phyloP scores from a whole-genome alignment of 2,329 filamentous ascomycete species.

The Colletotrichum sp. region DNA sequence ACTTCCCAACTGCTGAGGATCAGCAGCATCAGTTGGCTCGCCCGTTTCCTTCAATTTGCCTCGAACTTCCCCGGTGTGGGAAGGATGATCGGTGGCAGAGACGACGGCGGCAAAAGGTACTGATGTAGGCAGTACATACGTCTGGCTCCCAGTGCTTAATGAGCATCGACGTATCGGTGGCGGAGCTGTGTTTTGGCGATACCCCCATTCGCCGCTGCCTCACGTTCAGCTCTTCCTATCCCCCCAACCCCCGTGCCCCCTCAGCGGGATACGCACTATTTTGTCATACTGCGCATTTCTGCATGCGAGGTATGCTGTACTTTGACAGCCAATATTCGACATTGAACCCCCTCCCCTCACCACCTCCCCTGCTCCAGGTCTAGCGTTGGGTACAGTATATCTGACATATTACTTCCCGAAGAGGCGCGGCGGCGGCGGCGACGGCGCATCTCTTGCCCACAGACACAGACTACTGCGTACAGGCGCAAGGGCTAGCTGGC shows the following conservation, averaged over 20 bases:
- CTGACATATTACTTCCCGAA: slow-evolving; percentile 19
- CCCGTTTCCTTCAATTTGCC: not conserved
- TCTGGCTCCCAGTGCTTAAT: not conserved
- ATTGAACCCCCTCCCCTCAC: not conserved
- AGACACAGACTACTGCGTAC: not conserved
- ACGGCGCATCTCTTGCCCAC: slow-evolving; percentile 8
- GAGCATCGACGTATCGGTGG: not conserved
- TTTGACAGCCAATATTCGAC: not conserved
- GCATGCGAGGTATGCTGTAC: not conserved
- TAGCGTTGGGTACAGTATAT: slow-evolving; percentile 13
- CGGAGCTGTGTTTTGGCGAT: not conserved
- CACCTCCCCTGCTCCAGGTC: not conserved
- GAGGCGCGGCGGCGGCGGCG: slow-evolving; percentile 9
- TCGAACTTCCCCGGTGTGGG: not conserved
- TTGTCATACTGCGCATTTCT: slow-evolving; percentile 14
- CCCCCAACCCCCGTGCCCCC: not conserved
- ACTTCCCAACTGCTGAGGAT: not conserved
- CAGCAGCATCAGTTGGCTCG: not conserved
- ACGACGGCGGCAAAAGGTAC: not conserved
- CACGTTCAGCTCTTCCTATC: not conserved
- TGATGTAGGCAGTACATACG: not conserved
- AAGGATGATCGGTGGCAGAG: not conserved
- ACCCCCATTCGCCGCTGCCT: not conserved
- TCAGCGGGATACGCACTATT: slow-evolving; percentile 5
- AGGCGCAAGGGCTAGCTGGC: not conserved